Conservation (phyloP, 345 rosid species). For the Syzygium oleosum region DNA sequence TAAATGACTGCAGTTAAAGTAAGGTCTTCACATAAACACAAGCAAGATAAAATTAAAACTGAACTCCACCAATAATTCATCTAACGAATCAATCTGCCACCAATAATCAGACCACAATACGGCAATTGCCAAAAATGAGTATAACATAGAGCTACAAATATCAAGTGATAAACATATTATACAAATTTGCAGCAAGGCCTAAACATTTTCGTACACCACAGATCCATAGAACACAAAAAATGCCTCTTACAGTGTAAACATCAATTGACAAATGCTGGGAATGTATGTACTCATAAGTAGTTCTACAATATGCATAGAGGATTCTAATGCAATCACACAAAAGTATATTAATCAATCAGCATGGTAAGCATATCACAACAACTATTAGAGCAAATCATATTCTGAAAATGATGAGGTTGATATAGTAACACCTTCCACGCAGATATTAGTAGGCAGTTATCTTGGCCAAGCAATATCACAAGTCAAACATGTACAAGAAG, state of each 20-base stretch:
- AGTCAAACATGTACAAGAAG: neutral
- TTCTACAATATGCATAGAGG: neutral
- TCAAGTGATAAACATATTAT: neutral
- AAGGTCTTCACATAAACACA: neutral
- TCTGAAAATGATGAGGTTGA: neutral
- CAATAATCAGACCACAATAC: neutral
- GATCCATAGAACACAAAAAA: neutral
- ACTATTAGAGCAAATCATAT: neutral
- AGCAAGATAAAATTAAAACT: neutral
- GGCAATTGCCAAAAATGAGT: neutral
- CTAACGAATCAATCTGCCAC: neutral
- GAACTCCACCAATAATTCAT: neutral
- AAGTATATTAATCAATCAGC: neutral
- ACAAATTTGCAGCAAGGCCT: neutral
- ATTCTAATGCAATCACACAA: neutral
- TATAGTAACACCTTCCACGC: neutral
- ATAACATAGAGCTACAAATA: neutral
- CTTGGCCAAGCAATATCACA: neutral
- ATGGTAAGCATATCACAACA: neutral
- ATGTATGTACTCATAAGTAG: neutral
- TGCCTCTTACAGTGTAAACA: neutral
- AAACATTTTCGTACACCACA: neutral
- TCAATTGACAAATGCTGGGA: neutral
- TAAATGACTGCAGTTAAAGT: slow-evolving; percentile 4
- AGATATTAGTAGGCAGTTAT: neutral